phyloP scores from a whole-genome alignment of 164 flowering plant species.

The Aristolochia californica region DNA sequence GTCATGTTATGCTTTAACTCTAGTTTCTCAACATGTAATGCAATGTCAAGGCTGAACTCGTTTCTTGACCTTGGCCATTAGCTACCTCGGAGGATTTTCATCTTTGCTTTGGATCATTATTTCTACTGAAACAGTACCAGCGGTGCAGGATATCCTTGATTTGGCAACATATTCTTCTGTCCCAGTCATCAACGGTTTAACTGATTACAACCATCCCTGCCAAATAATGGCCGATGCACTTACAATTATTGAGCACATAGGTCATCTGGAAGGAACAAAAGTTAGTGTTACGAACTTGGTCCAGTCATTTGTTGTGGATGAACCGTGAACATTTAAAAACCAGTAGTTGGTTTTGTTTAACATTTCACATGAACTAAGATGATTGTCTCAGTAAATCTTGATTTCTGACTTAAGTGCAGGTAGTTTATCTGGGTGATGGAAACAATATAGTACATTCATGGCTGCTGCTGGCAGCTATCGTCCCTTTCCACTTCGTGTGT shows the following conservation, averaged over 20 bases:
- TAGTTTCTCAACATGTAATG: too few relatives aligned
- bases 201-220: slow-evolving; percentile 96
- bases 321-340: too few relatives aligned
- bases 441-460: slow-evolving; percentile 96
- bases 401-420: slow-evolving; percentile 31
- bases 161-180: slow-evolving; percentile 76
- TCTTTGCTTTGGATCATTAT: neutral
- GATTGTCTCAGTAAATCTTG: too few relatives aligned
- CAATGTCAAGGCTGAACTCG: too few relatives aligned
- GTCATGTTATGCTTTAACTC: neutral
- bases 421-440: slow-evolving; percentile 97
- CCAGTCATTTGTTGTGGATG: too few relatives aligned
- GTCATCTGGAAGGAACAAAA: slow-evolving; percentile 88
- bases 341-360: too few relatives aligned
- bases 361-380: too few relatives aligned
- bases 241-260: slow-evolving; percentile 88
- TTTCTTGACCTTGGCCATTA: neutral
- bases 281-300: slow-evolving; percentile 16
- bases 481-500: slow-evolving; percentile 92
- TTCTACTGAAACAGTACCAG: neutral
- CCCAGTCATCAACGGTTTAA: slow-evolving; percentile 88
- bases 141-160: slow-evolving; percentile 75
- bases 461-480: slow-evolving; percentile 63
- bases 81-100: neutral
- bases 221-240: slow-evolving; percentile 99